phyloP scores from a whole-genome alignment of 2,329 filamentous ascomycete species.

The Ceratocystis alfenasii region DNA sequence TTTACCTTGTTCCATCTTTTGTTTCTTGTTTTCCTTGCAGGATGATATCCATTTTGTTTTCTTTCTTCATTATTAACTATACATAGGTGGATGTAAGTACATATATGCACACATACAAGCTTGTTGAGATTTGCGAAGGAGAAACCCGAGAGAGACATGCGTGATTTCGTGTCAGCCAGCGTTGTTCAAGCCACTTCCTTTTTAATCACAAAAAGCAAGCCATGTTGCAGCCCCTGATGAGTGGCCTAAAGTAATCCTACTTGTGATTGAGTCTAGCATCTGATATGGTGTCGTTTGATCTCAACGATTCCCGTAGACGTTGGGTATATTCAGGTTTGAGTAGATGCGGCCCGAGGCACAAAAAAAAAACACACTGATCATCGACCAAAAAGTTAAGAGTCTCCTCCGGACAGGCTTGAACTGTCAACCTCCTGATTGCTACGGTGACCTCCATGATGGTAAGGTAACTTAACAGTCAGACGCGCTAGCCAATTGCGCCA shows the following conservation, averaged over 20 bases:
- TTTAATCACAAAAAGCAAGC: background rate
- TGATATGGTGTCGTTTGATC: background rate
- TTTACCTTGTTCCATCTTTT: background rate
- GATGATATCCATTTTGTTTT: constrained; percentile 13
- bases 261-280: background rate
- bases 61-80: background rate
- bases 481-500: constrained; percentile 47
- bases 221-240: background rate
- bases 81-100: constrained; percentile 1
- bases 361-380: background rate
- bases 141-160: background rate
- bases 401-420: constrained; percentile 11
- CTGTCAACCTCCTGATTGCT: constrained; percentile 7
- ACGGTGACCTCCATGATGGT: background rate
- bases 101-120: constrained; percentile 5
- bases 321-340: too few species aligned
- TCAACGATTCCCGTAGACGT: background rate
- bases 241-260: background rate
- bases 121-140: background rate
- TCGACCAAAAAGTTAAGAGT: too few species aligned
- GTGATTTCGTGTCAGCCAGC: background rate
- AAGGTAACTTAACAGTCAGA: constrained; percentile 41
- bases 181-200: background rate
- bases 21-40: background rate
- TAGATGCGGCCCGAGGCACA: too few species aligned